Evolutionary conservation across 2,329 filamentous ascomycete species (phyloP), one percentile per base, ranked within the genome.

Genomic region (Ceratocystis papillata): DNA sequence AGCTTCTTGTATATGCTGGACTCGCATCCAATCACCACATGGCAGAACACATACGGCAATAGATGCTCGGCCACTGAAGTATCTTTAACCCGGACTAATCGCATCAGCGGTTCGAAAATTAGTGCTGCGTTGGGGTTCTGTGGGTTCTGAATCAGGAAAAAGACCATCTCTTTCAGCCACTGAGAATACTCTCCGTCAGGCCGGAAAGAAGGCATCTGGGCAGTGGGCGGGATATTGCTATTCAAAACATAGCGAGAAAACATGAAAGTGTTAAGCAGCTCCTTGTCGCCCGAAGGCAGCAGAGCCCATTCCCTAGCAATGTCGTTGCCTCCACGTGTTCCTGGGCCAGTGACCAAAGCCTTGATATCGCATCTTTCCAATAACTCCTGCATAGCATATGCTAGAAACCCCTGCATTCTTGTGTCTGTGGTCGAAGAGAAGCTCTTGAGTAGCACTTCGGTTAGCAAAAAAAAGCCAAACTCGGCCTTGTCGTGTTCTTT

Each of bases 311-410:
- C 88, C 65, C 83, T 79, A 72, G 87, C 88, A 30, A 87, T 81
- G 2, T 82, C 79, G 62, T 81, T 82, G 10, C 80, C 79, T 33
- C 85, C 82, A 2, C 73, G 22, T 22, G 69, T 67, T 3, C 74
- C 74, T 0, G 74, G 74, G 2, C 76, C 75, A 46, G 77, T 74
- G 73, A 75, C 74, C 37, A 73, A 74, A 10, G 81, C 78, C 67
- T 80, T 85, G 72, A 96, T 86, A 33, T 88, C 86, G 72, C 88
- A 90, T 70, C 87, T 85, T 57, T 87, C 86, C 2, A 97, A 81
- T 50, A 97, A 81, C 71, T 96, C 88, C 75, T 99, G 94, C 86
- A 99, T 96, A 1, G 88, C 89, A 75, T 89, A 99, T 1, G 93
- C 93, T 20, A 99, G 80, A 73, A 95, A 96, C 0, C 91, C 92